Evolutionary conservation across 1,284 basidiomycete species (phyloP).

Genomic region (Stygiomarasmius scandens): DNA sequence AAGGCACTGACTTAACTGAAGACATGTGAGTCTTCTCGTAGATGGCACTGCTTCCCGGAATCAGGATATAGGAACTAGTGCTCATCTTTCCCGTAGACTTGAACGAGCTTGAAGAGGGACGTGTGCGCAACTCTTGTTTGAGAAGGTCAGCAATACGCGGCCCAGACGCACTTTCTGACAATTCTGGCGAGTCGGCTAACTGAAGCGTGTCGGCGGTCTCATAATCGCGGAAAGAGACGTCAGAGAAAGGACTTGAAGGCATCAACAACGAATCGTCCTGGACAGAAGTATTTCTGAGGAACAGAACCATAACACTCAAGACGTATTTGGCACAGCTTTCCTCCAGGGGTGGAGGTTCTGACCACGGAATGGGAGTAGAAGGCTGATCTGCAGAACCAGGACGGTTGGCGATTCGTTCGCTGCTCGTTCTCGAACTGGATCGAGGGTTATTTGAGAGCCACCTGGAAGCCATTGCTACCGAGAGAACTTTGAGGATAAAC

Average conservation of each 20-base stretch:
- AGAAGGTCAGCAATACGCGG: conserved; percentile 20
- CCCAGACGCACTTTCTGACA: conserved; percentile 10
- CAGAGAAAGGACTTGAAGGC: conserved; percentile 64
- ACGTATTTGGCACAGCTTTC: conserved; percentile 88
- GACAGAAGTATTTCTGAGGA: conserved; percentile 74
- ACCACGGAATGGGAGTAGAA: conserved; percentile 45
- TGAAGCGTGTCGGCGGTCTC: conserved; percentile 48
- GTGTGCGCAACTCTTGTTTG: conserved; percentile 30
- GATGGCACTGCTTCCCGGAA: conserved; percentile 46
- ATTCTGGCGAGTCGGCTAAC: not conserved
- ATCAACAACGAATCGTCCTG: conserved; percentile 62
- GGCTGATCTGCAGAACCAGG: conserved; percentile 28
- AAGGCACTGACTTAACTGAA: conserved; percentile 55
- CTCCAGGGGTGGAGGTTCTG: conserved; percentile 80
- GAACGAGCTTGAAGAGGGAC: conserved; percentile 48
- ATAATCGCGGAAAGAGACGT: conserved; percentile 72
- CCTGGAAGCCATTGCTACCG: conserved; percentile 77
- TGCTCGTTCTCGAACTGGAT: conserved; percentile 45
- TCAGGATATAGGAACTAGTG: conserved; percentile 40
- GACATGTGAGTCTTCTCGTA: conserved; percentile 74
- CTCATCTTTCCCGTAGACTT: conserved; percentile 40
- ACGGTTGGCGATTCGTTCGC: conserved; percentile 20
- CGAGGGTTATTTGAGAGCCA: conserved; percentile 54
- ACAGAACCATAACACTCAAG: conserved; percentile 80
- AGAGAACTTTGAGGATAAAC: conserved; percentile 85